These are phyloP conservation scores for Tetrastigma voinierianum DNA, from an alignment of 164 flowering plant genomes.

Conservation along the genomic window DNA sequence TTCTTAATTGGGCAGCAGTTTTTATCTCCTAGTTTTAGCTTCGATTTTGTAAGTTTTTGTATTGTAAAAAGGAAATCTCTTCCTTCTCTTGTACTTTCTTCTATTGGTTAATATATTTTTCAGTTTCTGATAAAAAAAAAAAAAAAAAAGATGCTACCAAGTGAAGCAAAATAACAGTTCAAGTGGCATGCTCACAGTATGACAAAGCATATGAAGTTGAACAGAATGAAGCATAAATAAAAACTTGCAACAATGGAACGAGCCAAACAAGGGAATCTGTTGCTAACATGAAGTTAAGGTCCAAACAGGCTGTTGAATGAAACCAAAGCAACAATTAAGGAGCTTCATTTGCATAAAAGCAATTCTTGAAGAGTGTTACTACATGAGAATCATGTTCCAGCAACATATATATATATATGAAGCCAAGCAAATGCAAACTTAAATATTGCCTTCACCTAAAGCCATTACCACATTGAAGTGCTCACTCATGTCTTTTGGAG, in stretches of 20 bases:
- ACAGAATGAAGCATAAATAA: neutral
- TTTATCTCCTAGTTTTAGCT: no score
- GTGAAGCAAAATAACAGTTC: neutral
- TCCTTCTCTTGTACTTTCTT: no score
- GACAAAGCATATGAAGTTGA: neutral
- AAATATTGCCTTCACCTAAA: neutral
- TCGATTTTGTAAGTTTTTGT: no score
- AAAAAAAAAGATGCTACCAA: no score
- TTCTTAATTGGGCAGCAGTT: no score
- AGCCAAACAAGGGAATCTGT: neutral
- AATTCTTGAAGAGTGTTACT: neutral
- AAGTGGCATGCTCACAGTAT: neutral
- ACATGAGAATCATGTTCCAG: neutral
- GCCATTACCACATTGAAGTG: neutral
- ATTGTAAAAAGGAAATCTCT: no score
- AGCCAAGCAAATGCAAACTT: neutral
- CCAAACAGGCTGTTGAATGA: neutral
- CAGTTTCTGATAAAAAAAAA: no score
- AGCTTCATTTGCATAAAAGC: neutral
- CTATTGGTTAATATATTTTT: no score
- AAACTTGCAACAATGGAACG: neutral
- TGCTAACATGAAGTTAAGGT: neutral
- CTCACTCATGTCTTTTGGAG: neutral
- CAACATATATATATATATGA: neutral
- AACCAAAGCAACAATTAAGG: neutral